Percentiles rank a stretch among this genome's conserved stretches.
phyloP scores from a whole-genome alignment of 345 rosid species.

The Ricinus communis region DNA sequence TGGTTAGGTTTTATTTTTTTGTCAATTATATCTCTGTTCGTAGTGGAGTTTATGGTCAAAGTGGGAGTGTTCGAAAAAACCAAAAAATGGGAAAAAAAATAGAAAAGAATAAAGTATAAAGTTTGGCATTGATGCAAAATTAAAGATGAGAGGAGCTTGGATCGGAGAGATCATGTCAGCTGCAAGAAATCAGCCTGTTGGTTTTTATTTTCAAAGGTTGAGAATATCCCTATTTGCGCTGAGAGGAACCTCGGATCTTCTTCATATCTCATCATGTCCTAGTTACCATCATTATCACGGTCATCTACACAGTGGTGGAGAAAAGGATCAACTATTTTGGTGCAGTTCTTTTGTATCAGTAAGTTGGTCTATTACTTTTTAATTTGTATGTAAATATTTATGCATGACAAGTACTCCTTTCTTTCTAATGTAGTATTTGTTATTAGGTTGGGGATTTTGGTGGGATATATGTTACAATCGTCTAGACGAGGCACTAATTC shows the following conservation, averaged over 20 bases:
- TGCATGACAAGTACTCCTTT: conserved; percentile 25
- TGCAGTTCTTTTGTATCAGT: conserved; percentile 33
- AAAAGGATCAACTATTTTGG: conserved; percentile 26
- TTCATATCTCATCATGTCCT: conserved; percentile 47
- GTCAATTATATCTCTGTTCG: conserved; percentile 22
- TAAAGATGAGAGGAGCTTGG: conserved; percentile 64
- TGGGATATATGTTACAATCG: conserved; percentile 35
- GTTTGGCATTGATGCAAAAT: conserved; percentile 18
- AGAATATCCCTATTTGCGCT: conserved; percentile 49
- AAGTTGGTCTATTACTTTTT: conserved; percentile 28
- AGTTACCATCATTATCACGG: conserved; percentile 26
- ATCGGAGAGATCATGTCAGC: conserved; percentile 90
- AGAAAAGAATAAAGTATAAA: neutral
- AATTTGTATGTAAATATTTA: conserved; percentile 37
- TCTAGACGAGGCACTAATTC: conserved; percentile 25
- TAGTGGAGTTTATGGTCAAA: conserved; percentile 24
- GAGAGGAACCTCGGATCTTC: conserved; percentile 96
- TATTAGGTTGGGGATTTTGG: conserved; percentile 23
- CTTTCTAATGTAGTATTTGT: conserved; percentile 20
- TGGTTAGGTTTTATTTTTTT: conserved; percentile 15
- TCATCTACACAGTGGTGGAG: conserved; percentile 34
- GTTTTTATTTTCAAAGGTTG: conserved; percentile 44
- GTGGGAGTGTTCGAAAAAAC: neutral
- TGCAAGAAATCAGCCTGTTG: conserved; percentile 48
- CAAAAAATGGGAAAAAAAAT: neutral